phyloP scores from a whole-genome alignment of 495 filamentous ascomycete genomes.

The Trichoderma asperelloides region DNA sequence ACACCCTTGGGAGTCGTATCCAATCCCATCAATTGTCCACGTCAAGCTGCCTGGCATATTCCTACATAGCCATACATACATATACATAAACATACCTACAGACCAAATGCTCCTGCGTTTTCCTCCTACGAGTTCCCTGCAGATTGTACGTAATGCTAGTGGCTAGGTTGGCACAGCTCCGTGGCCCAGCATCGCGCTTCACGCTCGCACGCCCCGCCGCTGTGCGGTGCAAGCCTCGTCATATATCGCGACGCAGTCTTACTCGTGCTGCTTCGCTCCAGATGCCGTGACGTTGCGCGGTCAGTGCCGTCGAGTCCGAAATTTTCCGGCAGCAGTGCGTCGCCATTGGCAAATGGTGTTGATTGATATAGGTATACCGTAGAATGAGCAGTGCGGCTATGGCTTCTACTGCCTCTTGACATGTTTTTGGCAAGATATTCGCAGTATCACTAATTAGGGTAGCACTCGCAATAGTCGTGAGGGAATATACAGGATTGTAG shows the following conservation, averaged over 20 bases:
- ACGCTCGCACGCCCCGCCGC: not conserved
- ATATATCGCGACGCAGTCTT: not conserved
- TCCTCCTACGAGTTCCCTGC: no score
- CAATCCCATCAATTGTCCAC: slow-evolving; percentile 1
- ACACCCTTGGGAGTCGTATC: not conserved
- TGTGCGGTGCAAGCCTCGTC: not conserved
- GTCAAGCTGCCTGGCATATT: not conserved
- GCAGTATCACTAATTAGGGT: no score
- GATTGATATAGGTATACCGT: not conserved
- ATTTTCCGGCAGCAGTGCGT: not conserved
- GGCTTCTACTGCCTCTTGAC: no score
- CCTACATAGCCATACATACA: not conserved
- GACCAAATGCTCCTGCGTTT: no score
- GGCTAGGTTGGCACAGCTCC: no score
- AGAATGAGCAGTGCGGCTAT: no score
- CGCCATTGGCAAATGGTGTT: not conserved
- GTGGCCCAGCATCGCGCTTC: not conserved
- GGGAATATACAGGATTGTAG: not conserved
- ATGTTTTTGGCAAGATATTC: no score
- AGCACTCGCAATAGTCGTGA: not conserved
- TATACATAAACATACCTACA: not conserved
- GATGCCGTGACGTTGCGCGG: not conserved
- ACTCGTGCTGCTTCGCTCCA: not conserved
- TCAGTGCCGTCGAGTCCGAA: not conserved
- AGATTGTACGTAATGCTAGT: no score